Evolutionary conservation across 2,329 filamentous ascomycete species (phyloP), one percentile per base, ranked within the genome.

Genomic region (Aspergillus aculeatus): DNA sequence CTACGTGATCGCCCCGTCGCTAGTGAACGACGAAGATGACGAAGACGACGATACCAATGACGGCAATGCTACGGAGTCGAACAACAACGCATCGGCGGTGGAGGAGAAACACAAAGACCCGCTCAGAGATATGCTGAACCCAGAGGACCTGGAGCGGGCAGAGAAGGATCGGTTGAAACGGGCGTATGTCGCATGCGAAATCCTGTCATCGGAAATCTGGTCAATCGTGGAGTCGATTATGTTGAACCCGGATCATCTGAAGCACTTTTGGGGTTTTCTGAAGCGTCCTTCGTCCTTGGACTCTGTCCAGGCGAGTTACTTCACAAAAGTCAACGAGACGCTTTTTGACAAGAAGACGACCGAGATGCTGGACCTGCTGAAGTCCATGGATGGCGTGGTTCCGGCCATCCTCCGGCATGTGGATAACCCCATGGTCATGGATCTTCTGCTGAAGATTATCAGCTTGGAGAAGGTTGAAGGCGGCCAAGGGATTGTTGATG

Each of bases 291-390:
- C 91, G 11, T 91, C 94, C 2, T 84, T 99, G 57, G 94, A 98
- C 74, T 90, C 94, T 41, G 84, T 97, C 5, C 94, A 98, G 77
- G 94, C 95, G 19, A 93, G 93, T 71, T 99, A 99, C 75, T 99
- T 99, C 74, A 97, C 94, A 57, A 99, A 98, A 74, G 93, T 99
- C 72, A 98, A 98, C 76, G 95, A 99, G 79, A 90, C 92, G n/a
- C 80, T 99, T 21, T 89, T 99, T 58, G 95, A 98, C 75, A 96
- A 95, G 79, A 98, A 98, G 83, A 97, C 96, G 5, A 91, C 96
- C 71, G 94, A 97, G 65, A 99, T 98, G 94, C 82, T 98, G 66
- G 87, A 89, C 19, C 87, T 99, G 62, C 86, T 99, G 76, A 96
- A 92, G 74, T 89, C 87, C 2, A 79, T 96, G 52, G 89, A 95